Evolutionary conservation across 2,329 filamentous ascomycete species (phyloP).

Genomic region (Aspergillus niger): DNA sequence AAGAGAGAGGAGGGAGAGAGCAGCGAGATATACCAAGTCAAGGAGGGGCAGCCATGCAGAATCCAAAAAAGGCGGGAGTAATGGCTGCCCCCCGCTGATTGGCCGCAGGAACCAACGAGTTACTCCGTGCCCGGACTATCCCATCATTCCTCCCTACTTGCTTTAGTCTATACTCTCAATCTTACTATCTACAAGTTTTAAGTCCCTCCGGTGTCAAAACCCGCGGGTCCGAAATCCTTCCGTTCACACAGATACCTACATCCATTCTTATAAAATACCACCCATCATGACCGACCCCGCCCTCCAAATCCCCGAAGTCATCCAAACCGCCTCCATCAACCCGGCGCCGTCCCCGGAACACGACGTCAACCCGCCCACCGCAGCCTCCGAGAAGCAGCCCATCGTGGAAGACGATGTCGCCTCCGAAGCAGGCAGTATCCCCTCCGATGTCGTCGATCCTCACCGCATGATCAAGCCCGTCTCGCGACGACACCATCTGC

Average conservation of each 20-base stretch:
- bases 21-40: constrained; percentile 11
- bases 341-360: constrained; percentile 68
- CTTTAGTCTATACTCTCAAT: not conserved
- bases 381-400: constrained; percentile 67
- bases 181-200: no score
- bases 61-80: not conserved
- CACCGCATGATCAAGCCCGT: constrained; percentile 38
- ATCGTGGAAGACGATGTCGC: constrained; percentile 55
- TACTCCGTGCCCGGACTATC: constrained; percentile 4
- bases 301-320: constrained; percentile 71
- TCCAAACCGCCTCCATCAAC: constrained; percentile 80
- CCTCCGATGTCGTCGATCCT: constrained; percentile 50
- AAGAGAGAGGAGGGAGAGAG: constrained; percentile 6
- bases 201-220: no score
- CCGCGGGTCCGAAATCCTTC: not conserved
- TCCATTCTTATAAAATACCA: not conserved
- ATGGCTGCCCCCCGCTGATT: constrained; percentile 20
- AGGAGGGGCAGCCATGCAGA: constrained; percentile 30
- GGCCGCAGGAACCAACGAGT: constrained; percentile 1
- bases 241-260: no score
- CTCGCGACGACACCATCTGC: constrained; percentile 56
- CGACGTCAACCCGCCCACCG: constrained; percentile 79
- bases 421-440: constrained; percentile 47
- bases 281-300: constrained; percentile 60
- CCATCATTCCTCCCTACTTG: not conserved